Evolutionary conservation across 75 land plant species (phyloP).

Genomic region (Larix kaempferi): DNA sequence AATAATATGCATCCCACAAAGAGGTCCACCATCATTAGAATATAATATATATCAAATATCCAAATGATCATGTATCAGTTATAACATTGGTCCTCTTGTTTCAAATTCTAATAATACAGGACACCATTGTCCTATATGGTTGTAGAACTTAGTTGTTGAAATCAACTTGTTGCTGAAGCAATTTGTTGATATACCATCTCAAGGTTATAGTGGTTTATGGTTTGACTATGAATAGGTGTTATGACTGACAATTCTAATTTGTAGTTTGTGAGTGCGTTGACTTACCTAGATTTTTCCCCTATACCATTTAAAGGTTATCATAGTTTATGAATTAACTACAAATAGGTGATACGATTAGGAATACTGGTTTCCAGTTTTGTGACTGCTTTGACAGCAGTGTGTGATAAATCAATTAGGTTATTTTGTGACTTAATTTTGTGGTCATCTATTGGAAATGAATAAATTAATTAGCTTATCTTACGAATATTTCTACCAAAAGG

Average conservation of each 20-base stretch:
- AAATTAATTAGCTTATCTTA: too few relatives aligned
- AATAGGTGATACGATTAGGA: neutral
- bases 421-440: too few relatives aligned
- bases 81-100: neutral
- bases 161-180: too few relatives aligned
- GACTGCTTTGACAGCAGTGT: neutral
- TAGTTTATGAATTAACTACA: neutral
- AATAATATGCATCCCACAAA: conserved; percentile 49
- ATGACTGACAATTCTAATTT: neutral
- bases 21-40: neutral
- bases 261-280: neutral
- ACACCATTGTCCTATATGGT: neutral
- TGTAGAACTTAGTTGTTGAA: neutral
- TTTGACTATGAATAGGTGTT: neutral
- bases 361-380: neutral
- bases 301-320: neutral
- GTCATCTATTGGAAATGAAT: too few relatives aligned
- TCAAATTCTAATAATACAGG: neutral
- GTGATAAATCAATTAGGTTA: too few relatives aligned
- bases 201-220: neutral
- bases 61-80: neutral
- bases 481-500: too few relatives aligned
- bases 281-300: neutral
- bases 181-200: neutral
- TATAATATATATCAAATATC: conserved; percentile 2